Evolutionary conservation across 2,329 filamentous ascomycete genomes (phyloP).

Genomic region (Daldinia eschscholtzii): DNA sequence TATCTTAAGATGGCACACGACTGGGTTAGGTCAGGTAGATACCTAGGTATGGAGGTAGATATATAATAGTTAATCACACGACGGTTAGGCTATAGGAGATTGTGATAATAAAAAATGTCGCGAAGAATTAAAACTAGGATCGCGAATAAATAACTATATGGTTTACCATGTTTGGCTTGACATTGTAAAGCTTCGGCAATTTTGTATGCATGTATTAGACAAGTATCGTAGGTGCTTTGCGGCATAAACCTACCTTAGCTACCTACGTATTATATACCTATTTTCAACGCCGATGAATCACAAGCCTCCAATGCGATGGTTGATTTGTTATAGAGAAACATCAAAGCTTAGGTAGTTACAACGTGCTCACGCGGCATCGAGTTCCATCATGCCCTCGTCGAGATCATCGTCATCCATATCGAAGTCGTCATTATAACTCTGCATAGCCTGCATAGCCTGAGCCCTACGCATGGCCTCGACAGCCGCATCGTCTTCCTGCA

Average conservation of each 20-base stretch:
- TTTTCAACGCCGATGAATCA: conserved; percentile 2
- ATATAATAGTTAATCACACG: too few species aligned
- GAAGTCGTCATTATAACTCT: conserved; percentile 58
- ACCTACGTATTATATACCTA: not conserved
- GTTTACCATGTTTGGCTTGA: not conserved
- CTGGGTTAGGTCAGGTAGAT: not conserved
- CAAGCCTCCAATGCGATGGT: not conserved
- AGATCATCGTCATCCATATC: conserved; percentile 66
- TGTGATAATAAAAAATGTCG: conserved; percentile 24
- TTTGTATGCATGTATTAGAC: conserved; percentile 11
- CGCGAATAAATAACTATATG: not conserved
- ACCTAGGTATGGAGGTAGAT: too few species aligned
- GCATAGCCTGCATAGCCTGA: conserved; percentile 46
- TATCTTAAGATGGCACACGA: not conserved
- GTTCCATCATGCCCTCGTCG: conserved; percentile 69
- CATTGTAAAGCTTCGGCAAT: not conserved
- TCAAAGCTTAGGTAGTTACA: too few species aligned
- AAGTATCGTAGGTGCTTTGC: conserved; percentile 8
- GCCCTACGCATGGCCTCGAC: conserved; percentile 48
- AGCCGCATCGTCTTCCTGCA: conserved; percentile 63
- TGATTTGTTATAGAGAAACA: conserved; percentile 12
- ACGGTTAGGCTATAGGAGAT: conserved; percentile 9
- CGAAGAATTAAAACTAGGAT: conserved; percentile 1
- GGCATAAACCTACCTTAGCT: not conserved
- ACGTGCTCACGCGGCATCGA: conserved; percentile 42